phyloP scores from a whole-genome alignment of 1,139 yeast species.

The Taiozyma sp. region DNA sequence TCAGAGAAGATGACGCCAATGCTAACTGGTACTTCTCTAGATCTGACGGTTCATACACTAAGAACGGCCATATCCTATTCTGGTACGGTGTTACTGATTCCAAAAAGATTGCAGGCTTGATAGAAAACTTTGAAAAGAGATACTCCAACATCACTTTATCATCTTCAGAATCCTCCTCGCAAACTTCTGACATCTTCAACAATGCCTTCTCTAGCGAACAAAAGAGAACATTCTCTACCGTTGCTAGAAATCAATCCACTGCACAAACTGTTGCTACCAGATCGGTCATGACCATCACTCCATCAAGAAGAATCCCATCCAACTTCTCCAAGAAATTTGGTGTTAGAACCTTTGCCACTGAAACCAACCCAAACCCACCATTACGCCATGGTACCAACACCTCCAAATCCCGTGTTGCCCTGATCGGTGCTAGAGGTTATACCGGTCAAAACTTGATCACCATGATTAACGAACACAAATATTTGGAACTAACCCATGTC shows the following conservation, averaged over 20 bases:
- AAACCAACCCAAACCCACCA: conserved; percentile 73
- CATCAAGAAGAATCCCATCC: conserved; percentile 4
- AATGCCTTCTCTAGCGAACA: conserved; percentile 37
- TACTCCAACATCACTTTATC: conserved; percentile 20
- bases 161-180: not conserved
- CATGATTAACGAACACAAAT: conserved; percentile 82
- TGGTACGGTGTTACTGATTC: conserved; percentile 88
- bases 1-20: conserved; percentile 86
- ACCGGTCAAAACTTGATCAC: conserved; percentile 93
- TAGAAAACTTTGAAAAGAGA: conserved; percentile 53
- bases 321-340: conserved; percentile 17
- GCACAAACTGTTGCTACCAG: conserved; percentile 1
- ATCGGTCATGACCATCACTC: not conserved
- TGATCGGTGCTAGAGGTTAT: conserved; percentile 97
- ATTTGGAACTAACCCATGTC: conserved; percentile 83
- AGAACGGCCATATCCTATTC: conserved; percentile 84
- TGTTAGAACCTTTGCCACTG: conserved; percentile 30
- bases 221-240: conserved; percentile 29
- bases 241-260: conserved; percentile 7
- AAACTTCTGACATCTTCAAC: conserved; percentile 34
- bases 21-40: conserved; percentile 89
- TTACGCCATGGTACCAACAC: conserved; percentile 56
- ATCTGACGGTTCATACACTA: conserved; percentile 91
- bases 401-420: conserved; percentile 66
- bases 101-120: conserved; percentile 57